phyloP scores from a whole-genome alignment of 441 rosid species.

The Sinapis alba region DNA sequence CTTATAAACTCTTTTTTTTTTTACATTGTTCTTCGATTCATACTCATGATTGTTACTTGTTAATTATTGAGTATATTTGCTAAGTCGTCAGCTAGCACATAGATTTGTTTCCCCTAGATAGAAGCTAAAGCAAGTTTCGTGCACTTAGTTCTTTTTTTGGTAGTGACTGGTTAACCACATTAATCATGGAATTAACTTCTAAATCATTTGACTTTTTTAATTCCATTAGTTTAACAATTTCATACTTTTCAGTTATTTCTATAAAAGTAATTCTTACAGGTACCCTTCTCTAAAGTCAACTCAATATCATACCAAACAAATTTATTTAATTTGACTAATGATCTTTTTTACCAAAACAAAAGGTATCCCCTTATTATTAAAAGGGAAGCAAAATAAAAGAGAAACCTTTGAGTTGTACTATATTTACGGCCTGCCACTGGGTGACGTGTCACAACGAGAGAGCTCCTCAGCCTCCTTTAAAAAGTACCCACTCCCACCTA shows the following conservation, averaged over 20 bases:
- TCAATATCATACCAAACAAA: conserved; percentile 14
- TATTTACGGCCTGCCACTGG: too few species aligned
- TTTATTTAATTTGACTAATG: neutral
- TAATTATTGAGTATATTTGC: conserved; percentile 9
- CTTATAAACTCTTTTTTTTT: neutral
- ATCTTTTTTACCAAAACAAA: neutral
- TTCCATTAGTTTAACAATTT: conserved; percentile 14
- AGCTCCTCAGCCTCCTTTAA: too few species aligned
- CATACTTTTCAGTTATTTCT: conserved; percentile 4
- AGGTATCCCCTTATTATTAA: neutral
- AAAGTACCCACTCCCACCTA: too few species aligned
- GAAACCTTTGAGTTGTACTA: too few species aligned
- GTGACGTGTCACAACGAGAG: too few species aligned
- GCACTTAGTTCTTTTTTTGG: conserved; percentile 25
- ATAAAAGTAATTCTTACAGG: conserved; percentile 15
- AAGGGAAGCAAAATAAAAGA: too few species aligned
- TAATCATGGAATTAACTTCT: conserved; percentile 14
- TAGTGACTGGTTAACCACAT: conserved; percentile 22
- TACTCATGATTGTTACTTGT: neutral
- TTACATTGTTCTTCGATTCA: neutral
- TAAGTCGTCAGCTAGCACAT: conserved; percentile 23
- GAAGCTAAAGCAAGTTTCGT: conserved; percentile 10
- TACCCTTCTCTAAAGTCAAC: conserved; percentile 28
- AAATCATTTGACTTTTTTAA: conserved; percentile 34
- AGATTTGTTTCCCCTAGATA: conserved; percentile 10